Evolutionary conservation across 257 asterid species (phyloP).

Genomic region (Anisodus tanguticus): DNA sequence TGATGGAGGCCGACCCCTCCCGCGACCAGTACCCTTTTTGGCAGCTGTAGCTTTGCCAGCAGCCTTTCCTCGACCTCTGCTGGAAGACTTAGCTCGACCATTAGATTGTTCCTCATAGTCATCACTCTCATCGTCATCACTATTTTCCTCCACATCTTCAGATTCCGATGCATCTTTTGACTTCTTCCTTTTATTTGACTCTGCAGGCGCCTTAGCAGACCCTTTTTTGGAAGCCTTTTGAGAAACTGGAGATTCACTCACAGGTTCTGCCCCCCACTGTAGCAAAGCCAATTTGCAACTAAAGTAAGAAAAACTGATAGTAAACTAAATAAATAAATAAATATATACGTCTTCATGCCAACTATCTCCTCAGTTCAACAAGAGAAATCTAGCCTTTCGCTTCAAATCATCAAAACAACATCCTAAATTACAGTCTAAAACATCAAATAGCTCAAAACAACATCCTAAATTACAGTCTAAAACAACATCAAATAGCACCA

Average conservation of each 20-base stretch:
- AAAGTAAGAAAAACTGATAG: neutral
- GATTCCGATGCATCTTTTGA: slow-evolving; percentile 57
- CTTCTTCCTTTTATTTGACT: slow-evolving; percentile 67
- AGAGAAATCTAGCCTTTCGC: neutral
- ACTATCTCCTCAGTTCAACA: slow-evolving; percentile 11
- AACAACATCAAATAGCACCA: neutral
- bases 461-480: too few species aligned
- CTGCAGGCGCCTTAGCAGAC: slow-evolving; percentile 47
- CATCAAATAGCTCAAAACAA: too few species aligned
- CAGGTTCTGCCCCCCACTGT: slow-evolving; percentile 54
- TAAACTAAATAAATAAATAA: neutral
- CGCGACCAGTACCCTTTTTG: slow-evolving; percentile 60
- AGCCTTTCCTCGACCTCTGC: slow-evolving; percentile 59
- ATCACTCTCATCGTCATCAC: slow-evolving; percentile 38
- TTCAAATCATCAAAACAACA: neutral
- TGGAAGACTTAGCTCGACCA: slow-evolving; percentile 49
- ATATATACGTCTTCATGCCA: neutral
- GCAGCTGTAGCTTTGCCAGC: slow-evolving; percentile 44
- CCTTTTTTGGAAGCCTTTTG: slow-evolving; percentile 49
- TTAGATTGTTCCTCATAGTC: slow-evolving; percentile 57
- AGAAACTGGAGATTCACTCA: slow-evolving; percentile 35
- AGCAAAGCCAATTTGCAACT: slow-evolving; percentile 26
- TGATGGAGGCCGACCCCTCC: slow-evolving; percentile 67
- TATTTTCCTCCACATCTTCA: slow-evolving; percentile 55
- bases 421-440: neutral